Percentiles rank a stretch among this genome's conserved stretches.
phyloP scores from a whole-genome alignment of 306 rosid genomes.

The Carpinus fangiana region DNA sequence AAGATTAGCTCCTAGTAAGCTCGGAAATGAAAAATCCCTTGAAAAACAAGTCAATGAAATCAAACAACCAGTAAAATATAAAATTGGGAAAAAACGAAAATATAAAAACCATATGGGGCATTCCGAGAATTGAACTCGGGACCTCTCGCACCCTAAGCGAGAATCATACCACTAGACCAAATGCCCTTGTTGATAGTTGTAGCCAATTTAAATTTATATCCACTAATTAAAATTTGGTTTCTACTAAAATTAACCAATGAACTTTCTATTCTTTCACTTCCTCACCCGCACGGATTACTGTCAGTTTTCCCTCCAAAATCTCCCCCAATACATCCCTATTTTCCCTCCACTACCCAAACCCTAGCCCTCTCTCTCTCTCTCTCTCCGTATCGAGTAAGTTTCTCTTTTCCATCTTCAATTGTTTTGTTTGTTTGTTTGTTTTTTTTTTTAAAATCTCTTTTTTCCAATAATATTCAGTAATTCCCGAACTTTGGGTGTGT shows the following conservation, averaged over 20 bases:
- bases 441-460: not conserved
- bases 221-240: too few relatives aligned
- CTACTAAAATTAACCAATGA: not conserved
- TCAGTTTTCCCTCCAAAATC: conserved; percentile 69
- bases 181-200: not conserved
- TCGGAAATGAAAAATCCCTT: too few relatives aligned
- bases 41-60: too few relatives aligned
- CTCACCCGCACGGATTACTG: not conserved
- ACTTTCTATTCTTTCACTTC: not conserved
- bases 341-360: conserved; percentile 24
- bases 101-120: not conserved
- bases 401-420: not conserved
- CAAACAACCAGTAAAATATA: too few relatives aligned
- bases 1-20: too few relatives aligned
- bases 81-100: too few relatives aligned
- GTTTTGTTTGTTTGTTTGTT: too few relatives aligned
- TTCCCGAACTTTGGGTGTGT: too few relatives aligned
- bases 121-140: conserved; percentile 23
- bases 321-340: conserved; percentile 19
- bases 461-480: not conserved
- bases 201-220: too few relatives aligned
- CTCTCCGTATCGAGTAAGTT: not conserved
- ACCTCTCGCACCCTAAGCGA: conserved; percentile 10
- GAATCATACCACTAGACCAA: conserved; percentile 27
- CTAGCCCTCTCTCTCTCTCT: not conserved